A percentile compares a stretch with the other conserved stretches of the same genome.
Conservation (phyloP, 1,284 basidiomycete genomes). For the Erythrobasidium hasegawianum region DNA sequence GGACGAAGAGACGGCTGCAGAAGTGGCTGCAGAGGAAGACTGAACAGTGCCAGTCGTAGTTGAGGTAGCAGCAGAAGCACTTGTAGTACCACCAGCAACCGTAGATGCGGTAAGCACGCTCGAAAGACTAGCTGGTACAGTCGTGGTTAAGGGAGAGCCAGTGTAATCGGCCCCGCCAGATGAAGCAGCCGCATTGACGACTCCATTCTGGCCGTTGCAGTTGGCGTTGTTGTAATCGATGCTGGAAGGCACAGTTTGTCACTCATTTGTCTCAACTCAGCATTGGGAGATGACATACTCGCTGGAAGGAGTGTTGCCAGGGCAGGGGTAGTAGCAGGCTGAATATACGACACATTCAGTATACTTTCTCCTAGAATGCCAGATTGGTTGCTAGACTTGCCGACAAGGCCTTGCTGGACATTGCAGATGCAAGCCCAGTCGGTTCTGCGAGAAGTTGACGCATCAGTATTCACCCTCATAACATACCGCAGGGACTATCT, state of each 20-base stretch:
- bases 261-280: no score
- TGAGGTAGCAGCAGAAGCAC: not conserved
- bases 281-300: constrained; percentile 5
- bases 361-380: no score
- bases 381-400: not conserved
- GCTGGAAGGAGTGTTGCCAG: constrained; percentile 20
- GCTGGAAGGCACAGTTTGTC: no score
- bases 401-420: constrained; percentile 26
- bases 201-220: constrained; percentile 28
- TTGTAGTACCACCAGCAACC: not conserved
- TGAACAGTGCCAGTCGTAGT: not conserved
- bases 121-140: not conserved
- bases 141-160: constrained; percentile 15
- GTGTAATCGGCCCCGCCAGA: constrained; percentile 18
- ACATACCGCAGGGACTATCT: no score
- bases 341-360: not conserved
- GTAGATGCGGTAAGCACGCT: not conserved
- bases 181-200: constrained; percentile 13
- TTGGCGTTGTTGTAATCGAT: constrained; percentile 33
- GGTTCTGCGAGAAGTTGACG: not conserved
- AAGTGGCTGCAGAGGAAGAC: not conserved
- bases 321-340: constrained; percentile 30
- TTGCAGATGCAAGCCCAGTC: constrained; percentile 32
- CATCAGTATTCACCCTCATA: not conserved
- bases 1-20: no score